Conservation (phyloP, 2,329 filamentous ascomycete species). For the Albifimbria verrucaria region DNA sequence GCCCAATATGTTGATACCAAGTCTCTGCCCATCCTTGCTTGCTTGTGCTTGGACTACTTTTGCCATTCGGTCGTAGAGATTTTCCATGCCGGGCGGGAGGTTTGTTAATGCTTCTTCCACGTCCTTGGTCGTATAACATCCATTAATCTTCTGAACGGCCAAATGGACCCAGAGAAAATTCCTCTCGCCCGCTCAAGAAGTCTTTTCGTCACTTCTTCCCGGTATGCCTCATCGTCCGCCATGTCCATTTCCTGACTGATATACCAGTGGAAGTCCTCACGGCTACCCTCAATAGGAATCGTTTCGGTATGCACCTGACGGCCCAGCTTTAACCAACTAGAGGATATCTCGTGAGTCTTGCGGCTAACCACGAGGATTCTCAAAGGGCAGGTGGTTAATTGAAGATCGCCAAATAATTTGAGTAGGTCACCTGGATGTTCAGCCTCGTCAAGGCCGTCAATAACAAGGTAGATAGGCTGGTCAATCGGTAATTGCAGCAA, state of each 20-base stretch:
- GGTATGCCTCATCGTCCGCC: no score
- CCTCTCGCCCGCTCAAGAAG: neutral
- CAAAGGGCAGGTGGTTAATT: conserved; percentile 15
- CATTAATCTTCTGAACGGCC: conserved; percentile 22
- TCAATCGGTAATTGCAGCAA: no score
- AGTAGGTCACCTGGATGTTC: conserved; percentile 20
- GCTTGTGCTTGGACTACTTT: conserved; percentile 10
- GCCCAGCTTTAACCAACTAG: conserved; percentile 8
- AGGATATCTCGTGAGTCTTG: conserved; percentile 16
- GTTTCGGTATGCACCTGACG: conserved; percentile 2
- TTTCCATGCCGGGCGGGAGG: conserved; percentile 26
- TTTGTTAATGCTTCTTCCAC: conserved; percentile 19
- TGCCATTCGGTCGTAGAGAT: conserved; percentile 29
- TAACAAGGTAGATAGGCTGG: no score
- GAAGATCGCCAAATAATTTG: conserved; percentile 21
- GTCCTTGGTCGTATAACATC: conserved; percentile 18
- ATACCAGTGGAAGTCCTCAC: conserved; percentile 17
- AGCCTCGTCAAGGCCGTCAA: conserved; percentile 12
- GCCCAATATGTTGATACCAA: conserved; percentile 17
- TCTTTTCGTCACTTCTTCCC: no score
- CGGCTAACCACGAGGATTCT: conserved; percentile 27
- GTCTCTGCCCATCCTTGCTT: conserved; percentile 6
- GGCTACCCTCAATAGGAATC: conserved; percentile 8
- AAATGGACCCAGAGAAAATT: conserved; percentile 23
- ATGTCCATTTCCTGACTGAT: no score